Percentiles rank a stretch among this genome's conserved stretches.
These are phyloP conservation scores for Aspergillus sp. DNA, from an alignment of 2,329 filamentous ascomycete genomes.

Conservation along the genomic window DNA sequence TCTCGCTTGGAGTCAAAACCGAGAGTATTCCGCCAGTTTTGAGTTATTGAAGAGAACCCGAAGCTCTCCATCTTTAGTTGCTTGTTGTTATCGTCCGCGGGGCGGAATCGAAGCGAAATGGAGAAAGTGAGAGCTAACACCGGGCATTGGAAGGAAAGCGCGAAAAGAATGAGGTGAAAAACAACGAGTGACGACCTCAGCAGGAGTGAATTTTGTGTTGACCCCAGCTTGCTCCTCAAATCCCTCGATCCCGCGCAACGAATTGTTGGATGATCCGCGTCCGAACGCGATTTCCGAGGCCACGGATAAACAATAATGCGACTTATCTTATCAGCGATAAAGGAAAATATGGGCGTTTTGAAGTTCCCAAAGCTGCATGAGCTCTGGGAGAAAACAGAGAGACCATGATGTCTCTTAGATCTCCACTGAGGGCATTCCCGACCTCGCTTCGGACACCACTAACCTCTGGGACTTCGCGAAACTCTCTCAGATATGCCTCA, in stretches of 20 bases:
- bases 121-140: neutral
- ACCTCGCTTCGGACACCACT: slow-evolving; percentile 15
- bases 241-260: neutral
- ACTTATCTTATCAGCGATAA: slow-evolving; percentile 23
- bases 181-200: slow-evolving; percentile 2
- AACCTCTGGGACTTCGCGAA: slow-evolving; percentile 13
- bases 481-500: slow-evolving; percentile 49
- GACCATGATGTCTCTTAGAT: slow-evolving; percentile 3
- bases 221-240: too few species aligned
- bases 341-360: neutral
- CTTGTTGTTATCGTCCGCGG: neutral
- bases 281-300: slow-evolving; percentile 6
- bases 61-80: neutral
- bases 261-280: slow-evolving; percentile 7
- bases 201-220: neutral
- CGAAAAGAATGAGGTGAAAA: slow-evolving; percentile 10
- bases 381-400: neutral
- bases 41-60: neutral
- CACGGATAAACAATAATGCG: slow-evolving; percentile 8
- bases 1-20: neutral
- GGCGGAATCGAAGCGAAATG: neutral
- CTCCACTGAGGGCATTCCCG: neutral
- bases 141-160: neutral
- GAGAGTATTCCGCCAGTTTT: neutral
- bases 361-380: neutral